These are phyloP conservation scores for Knufia fluminis DNA, from an alignment of 2,329 filamentous ascomycete genomes.

Conservation along the genomic window DNA sequence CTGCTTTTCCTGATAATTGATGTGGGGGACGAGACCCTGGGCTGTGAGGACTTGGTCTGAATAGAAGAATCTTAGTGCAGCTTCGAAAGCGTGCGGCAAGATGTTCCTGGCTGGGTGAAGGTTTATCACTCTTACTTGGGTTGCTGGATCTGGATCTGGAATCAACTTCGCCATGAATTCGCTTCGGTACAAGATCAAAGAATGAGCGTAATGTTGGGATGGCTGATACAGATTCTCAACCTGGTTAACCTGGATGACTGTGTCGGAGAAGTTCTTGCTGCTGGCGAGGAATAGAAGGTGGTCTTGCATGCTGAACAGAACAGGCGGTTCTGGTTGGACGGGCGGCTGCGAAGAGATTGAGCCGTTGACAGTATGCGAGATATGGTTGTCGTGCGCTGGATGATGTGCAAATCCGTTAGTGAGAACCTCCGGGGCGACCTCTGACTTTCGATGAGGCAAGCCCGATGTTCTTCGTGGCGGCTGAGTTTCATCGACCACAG, in stretches of 20 bases:
- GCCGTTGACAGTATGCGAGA: not conserved
- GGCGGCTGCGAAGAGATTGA: not conserved
- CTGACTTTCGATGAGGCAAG: slow-evolving; percentile 5
- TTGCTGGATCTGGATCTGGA: slow-evolving; percentile 9
- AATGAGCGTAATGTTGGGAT: slow-evolving; percentile 16
- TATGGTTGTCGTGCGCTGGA: not conserved
- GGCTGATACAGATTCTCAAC: slow-evolving; percentile 11
- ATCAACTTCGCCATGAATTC: slow-evolving; percentile 16
- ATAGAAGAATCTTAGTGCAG: slow-evolving; percentile 22
- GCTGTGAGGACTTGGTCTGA: slow-evolving; percentile 19
- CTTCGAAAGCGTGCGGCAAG: slow-evolving; percentile 21
- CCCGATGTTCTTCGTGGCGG: not conserved
- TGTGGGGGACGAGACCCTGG: slow-evolving; percentile 16
- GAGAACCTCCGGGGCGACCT: slow-evolving; percentile 6
- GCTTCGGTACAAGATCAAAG: slow-evolving; percentile 17
- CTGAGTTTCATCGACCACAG: not conserved
- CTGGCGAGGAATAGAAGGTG: slow-evolving; percentile 18
- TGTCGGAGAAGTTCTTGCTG: slow-evolving; percentile 19
- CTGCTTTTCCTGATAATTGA: slow-evolving; percentile 11
- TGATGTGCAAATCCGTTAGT: slow-evolving; percentile 1
- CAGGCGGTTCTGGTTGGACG: not conserved
- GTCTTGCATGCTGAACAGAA: slow-evolving; percentile 10
- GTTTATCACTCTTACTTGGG: slow-evolving; percentile 14
- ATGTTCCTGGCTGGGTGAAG: slow-evolving; percentile 18
- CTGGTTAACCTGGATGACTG: slow-evolving; percentile 16